Evolutionary conservation across 2,329 filamentous ascomycete species (phyloP).

Genomic region (Aspergillus novoparasiticus): DNA sequence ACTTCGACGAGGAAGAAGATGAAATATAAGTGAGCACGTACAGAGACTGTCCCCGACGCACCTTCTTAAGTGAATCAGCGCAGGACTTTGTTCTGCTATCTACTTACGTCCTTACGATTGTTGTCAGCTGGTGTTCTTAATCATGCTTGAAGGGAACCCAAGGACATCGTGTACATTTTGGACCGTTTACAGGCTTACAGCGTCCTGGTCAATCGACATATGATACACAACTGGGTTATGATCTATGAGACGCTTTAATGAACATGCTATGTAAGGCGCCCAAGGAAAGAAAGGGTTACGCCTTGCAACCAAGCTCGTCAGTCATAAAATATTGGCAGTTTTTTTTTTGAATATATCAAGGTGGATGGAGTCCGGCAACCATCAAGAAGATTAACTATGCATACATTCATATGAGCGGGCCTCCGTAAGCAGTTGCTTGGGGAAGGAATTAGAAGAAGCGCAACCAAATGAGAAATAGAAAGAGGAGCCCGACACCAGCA

Average conservation of each 20-base stretch:
- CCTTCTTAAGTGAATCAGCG: background rate
- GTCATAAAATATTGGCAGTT: constrained; percentile 5
- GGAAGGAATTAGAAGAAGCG: constrained; percentile 71
- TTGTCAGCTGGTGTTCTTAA: background rate
- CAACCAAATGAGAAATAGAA: constrained; percentile 88
- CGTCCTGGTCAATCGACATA: background rate
- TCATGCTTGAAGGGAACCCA: background rate
- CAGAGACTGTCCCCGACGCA: background rate
- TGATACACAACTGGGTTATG: background rate
- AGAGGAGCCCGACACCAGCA: constrained; percentile 76
- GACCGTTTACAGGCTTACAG: too few relatives aligned
- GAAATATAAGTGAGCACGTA: constrained; percentile 64
- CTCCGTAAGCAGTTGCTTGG: constrained; percentile 15
- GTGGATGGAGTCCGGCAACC: constrained; percentile 35
- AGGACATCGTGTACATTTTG: background rate
- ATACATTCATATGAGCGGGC: constrained; percentile 37
- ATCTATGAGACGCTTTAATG: background rate
- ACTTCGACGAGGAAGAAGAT: constrained; percentile 95
- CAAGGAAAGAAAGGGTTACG: background rate
- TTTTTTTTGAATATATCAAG: background rate
- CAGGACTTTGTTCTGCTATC: background rate
- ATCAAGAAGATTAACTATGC: constrained; percentile 38
- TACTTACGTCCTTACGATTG: background rate
- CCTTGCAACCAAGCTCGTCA: background rate
- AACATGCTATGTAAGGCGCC: background rate